Conservation (phyloP, 176 grass and related monocot genomes). For the Saccharum spontaneum region DNA sequence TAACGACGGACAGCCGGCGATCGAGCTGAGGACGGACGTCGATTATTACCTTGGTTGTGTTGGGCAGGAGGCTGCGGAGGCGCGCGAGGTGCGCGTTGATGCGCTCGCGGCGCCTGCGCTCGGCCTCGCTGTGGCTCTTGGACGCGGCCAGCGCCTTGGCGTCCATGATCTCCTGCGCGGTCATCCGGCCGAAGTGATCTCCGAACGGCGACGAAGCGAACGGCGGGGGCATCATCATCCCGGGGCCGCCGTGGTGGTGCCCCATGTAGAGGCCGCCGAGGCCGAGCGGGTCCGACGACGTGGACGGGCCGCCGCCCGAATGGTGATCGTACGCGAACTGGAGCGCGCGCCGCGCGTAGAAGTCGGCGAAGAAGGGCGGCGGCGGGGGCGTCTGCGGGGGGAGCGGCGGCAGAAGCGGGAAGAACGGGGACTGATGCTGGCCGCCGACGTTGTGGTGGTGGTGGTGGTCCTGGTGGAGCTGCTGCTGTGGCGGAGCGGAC, state of each 20-base stretch:
- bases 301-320: constrained; percentile 47
- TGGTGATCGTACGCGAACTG: constrained; percentile 77
- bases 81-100: constrained; percentile 95
- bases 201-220: constrained; percentile 61
- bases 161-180: constrained; percentile 78
- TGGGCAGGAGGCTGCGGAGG: constrained; percentile 92
- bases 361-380: constrained; percentile 67
- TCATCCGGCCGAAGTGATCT: constrained; percentile 55
- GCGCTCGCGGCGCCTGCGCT: constrained; percentile 91
- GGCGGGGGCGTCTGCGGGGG: constrained; percentile 46
- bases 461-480: constrained; percentile 35
- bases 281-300: constrained; percentile 79
- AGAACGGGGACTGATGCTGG: constrained; percentile 46
- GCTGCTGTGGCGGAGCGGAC: constrained; percentile 18
- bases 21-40: background rate
- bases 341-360: constrained; percentile 72
- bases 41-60: constrained; percentile 85
- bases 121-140: constrained; percentile 99
- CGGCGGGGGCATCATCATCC: constrained; percentile 58
- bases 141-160: constrained; percentile 97
- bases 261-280: constrained; percentile 82
- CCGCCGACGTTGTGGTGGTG: background rate
- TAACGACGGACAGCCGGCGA: background rate
- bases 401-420: constrained; percentile 55
- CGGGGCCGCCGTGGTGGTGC: constrained; percentile 27